Evolutionary conservation across 768 basidiomycete genomes (phyloP), one percentile per base, ranked within the genome.

Genomic region (Suillus discolor): DNA sequence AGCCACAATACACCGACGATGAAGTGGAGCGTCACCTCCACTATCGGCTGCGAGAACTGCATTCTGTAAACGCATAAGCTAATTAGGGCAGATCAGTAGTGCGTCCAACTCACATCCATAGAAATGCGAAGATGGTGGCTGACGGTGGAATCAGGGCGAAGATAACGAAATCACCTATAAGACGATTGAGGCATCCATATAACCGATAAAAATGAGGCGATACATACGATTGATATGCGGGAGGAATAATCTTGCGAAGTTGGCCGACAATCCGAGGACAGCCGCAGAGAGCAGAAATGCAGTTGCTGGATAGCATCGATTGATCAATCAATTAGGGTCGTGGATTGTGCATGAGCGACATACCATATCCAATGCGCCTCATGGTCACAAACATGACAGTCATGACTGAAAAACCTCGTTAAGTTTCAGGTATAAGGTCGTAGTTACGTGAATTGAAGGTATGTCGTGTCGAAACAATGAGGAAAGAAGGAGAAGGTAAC

Each of bases 101-200:
- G 66, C 7, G 6, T 28, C 34, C 25, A 45, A 78, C 85, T 70
- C 64, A 90, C 91, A 84, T 78, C 67, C 88, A 72, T 28, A 92
- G 70, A 66, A 92, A 85, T 38, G 80, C 61, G 31, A 92, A 81
- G 70, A 92, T 85, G 16, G 90, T 91, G 28, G 87, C 60, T 4
- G 89, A 85, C 16, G 91, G 84, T 3, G 87, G 84, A 61, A 93
- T 70, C 63, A 93, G 77, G 0, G 89, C 79, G 74, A 89, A 93
- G 42, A 91, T 87, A 6, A 83, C 85, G 71, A 90, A 94, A 73
- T 89, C 89, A 71, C 77, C 92, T 93, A 67, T 25, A 62, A 16
- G 41, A 31, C 12, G 16, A 18, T 42, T 60, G 25, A 42, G 25
- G 59, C 8, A 11, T 28, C 15, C 39, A 18, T 16, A 13, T 18